These are phyloP conservation scores for Cubamyces lactineus DNA, from an alignment of 768 basidiomycete genomes.

Conservation along the genomic window DNA sequence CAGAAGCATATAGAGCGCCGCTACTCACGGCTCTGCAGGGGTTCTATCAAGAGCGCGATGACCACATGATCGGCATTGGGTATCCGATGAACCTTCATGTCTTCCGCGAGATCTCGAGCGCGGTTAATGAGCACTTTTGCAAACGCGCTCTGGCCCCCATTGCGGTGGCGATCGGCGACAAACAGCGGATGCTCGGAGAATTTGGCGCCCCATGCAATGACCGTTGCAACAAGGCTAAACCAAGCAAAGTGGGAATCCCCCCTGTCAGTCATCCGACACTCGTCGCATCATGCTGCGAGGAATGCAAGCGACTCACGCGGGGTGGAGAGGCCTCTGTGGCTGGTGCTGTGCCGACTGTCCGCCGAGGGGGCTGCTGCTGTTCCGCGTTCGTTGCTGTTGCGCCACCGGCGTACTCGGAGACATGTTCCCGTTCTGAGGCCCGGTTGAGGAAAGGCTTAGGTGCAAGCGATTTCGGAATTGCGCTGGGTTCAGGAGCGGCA, in stretches of 20 bases:
- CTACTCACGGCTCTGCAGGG: conserved; percentile 83
- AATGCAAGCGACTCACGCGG: conserved; percentile 29
- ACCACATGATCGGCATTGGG: conserved; percentile 81
- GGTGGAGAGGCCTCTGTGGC: conserved; percentile 30
- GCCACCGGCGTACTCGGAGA: conserved; percentile 28
- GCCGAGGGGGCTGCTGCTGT: conserved; percentile 22
- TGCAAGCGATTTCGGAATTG: conserved; percentile 78
- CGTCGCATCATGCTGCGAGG: conserved; percentile 7
- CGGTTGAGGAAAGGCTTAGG: conserved; percentile 32
- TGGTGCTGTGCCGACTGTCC: conserved; percentile 20
- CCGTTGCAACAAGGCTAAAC: conserved; percentile 71
- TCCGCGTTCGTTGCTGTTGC: conserved; percentile 21
- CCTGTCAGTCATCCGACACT: conserved; percentile 1
- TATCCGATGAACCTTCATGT: conserved; percentile 82
- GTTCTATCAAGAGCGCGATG: conserved; percentile 79
- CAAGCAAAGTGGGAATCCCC: conserved; percentile 25
- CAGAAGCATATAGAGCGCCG: conserved; percentile 2
- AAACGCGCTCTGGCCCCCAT: conserved; percentile 67
- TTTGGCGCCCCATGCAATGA: conserved; percentile 90
- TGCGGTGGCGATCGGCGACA: conserved; percentile 72
- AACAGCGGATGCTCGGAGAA: conserved; percentile 92
- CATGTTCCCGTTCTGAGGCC: conserved; percentile 20
- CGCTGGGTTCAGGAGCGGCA: conserved; percentile 83
- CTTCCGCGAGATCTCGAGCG: conserved; percentile 85
- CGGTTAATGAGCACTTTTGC: conserved; percentile 79